Evolutionary conservation across 2,329 filamentous ascomycete species (phyloP).

Genomic region (Verticillium nonalfalfae): DNA sequence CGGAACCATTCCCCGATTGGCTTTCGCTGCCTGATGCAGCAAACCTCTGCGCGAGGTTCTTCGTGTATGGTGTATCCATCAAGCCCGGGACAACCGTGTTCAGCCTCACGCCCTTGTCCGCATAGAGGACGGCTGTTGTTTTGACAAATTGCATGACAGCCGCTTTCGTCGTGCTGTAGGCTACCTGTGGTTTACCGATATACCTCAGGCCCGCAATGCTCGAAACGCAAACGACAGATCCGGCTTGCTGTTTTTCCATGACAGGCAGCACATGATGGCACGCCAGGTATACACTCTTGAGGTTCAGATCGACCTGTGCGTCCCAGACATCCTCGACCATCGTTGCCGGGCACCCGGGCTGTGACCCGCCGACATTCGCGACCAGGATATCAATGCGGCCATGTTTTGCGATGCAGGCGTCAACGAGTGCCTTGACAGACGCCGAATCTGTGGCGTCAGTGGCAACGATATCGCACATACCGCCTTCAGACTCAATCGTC

Average conservation of each 20-base stretch:
- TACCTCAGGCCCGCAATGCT: constrained; percentile 47
- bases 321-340: constrained; percentile 46
- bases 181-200: constrained; percentile 41
- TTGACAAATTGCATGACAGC: constrained; percentile 44
- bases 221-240: constrained; percentile 39
- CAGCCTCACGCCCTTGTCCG: constrained; percentile 35
- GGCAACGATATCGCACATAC: constrained; percentile 30
- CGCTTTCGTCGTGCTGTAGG: constrained; percentile 45
- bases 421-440: constrained; percentile 45
- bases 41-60: constrained; percentile 36
- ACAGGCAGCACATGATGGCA: constrained; percentile 46
- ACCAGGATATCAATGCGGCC: constrained; percentile 54
- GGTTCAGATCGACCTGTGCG: constrained; percentile 44
- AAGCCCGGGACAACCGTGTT: constrained; percentile 51
- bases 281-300: constrained; percentile 48
- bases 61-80: constrained; percentile 48
- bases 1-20: constrained; percentile 22
- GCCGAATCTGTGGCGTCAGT: constrained; percentile 44
- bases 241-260: constrained; percentile 41
- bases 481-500: constrained; percentile 25
- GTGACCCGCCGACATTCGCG: constrained; percentile 54
- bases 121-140: constrained; percentile 43
- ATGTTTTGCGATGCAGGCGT: constrained; percentile 42
- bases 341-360: constrained; percentile 41
- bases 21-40: neutral